Percentiles rank a stretch among this genome's conserved stretches.
phyloP scores from a whole-genome alignment of 1,139 yeast species.

The Nakaseomyces uthaithaninus region DNA sequence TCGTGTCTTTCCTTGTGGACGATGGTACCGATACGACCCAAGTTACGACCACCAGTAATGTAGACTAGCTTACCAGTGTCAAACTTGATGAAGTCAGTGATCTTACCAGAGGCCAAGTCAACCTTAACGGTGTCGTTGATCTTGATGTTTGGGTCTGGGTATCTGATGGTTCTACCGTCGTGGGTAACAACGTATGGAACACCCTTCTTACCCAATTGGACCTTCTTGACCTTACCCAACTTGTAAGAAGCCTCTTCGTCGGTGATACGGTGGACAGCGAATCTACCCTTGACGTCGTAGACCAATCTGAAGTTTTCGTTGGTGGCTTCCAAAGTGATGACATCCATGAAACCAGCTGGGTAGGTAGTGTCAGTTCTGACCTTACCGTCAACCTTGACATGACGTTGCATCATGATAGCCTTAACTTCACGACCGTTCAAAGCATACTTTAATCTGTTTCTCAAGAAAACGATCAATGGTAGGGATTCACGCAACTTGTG shows the following conservation, averaged over 20 bases:
- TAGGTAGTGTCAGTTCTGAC: conserved; percentile 97
- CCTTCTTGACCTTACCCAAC: conserved; percentile 95
- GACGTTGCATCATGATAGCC: conserved; percentile 98
- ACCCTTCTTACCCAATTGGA: conserved; percentile 96
- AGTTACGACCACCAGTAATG: conserved; percentile 99
- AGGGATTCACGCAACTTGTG: conserved; percentile 99
- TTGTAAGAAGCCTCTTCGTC: conserved; percentile 98
- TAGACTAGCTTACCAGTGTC: conserved; percentile 93
- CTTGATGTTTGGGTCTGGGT: conserved; percentile 96
- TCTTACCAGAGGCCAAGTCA: conserved; percentile 93
- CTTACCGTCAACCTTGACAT: conserved; percentile 98
- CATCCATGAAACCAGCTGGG: conserved; percentile 99
- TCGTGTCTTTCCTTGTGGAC: conserved; percentile 98
- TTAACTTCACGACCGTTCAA: conserved; percentile 99
- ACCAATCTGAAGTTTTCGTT: conserved; percentile 98
- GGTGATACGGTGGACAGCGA: conserved; percentile 98
- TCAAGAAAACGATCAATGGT: conserved; percentile 94
- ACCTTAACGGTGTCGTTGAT: conserved; percentile 96
- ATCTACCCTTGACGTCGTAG: conserved; percentile 97
- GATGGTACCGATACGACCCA: conserved; percentile 99
- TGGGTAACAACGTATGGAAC: conserved; percentile 97
- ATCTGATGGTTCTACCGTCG: conserved; percentile 99
- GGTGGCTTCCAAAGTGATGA: conserved; percentile 92
- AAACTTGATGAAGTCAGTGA: conserved; percentile 83
- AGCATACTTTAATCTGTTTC: conserved; percentile 99